phyloP scores from a whole-genome alignment of 306 rosid genomes.

The Alnus rubra region DNA sequence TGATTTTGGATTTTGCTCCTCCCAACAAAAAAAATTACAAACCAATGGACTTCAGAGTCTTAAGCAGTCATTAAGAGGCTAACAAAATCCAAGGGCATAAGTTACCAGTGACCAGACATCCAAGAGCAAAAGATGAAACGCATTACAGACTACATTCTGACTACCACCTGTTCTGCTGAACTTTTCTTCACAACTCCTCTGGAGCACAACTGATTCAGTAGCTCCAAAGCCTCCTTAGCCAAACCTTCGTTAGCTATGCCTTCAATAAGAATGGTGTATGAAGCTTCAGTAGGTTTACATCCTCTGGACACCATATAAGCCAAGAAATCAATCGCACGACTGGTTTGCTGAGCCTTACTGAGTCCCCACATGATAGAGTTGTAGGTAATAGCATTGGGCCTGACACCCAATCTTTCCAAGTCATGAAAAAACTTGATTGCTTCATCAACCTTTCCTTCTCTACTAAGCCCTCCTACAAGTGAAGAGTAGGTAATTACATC shows the following conservation, averaged over 20 bases:
- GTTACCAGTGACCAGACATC: neutral
- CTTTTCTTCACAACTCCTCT: slow-evolving; percentile 83
- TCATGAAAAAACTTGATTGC: slow-evolving; percentile 59
- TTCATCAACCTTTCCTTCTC: slow-evolving; percentile 77
- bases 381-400: slow-evolving; percentile 60
- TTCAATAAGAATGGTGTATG: slow-evolving; percentile 87
- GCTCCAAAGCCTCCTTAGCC: slow-evolving; percentile 76
- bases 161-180: slow-evolving; percentile 67
- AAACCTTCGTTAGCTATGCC: slow-evolving; percentile 92
- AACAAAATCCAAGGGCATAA: slow-evolving; percentile 27
- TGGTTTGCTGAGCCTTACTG: slow-evolving; percentile 69
- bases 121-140: slow-evolving; percentile 12
- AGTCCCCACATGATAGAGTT: slow-evolving; percentile 87
- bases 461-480: slow-evolving; percentile 73
- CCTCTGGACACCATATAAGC: slow-evolving; percentile 69
- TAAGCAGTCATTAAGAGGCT: neutral
- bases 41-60: slow-evolving; percentile 4
- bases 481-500: slow-evolving; percentile 81
- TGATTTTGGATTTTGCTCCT: slow-evolving; percentile 23
- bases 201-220: slow-evolving; percentile 62
- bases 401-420: slow-evolving; percentile 58
- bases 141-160: slow-evolving; percentile 44
- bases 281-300: slow-evolving; percentile 84
- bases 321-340: slow-evolving; percentile 81
- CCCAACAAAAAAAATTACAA: slow-evolving; percentile 9